A percentile compares a stretch with the other conserved stretches of the same genome.
These are phyloP conservation scores for Thermoascus crustaceus DNA, from an alignment of 2,329 filamentous ascomycete species.

Conservation along the genomic window DNA sequence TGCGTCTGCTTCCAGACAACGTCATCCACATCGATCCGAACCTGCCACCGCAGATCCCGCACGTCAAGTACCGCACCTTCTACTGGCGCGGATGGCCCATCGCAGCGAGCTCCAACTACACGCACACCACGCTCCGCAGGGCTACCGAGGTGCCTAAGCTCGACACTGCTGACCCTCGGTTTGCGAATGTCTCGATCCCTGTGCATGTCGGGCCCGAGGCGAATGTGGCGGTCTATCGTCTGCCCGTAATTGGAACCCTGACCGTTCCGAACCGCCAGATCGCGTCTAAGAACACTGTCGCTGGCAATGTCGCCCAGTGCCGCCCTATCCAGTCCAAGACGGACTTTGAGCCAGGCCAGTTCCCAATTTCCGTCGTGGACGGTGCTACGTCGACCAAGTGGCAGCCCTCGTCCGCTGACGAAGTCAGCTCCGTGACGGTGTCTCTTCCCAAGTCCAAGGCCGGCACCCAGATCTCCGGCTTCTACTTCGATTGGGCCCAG, in stretches of 20 bases:
- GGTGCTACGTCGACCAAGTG: constrained; percentile 59
- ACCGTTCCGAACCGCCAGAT: constrained; percentile 52
- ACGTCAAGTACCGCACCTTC: constrained; percentile 54
- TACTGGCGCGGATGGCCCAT: constrained; percentile 61
- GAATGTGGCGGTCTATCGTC: constrained; percentile 36
- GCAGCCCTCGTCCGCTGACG: constrained; percentile 50
- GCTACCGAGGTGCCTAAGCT: constrained; percentile 37
- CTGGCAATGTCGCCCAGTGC: constrained; percentile 59
- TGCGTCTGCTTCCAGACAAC: constrained; percentile 51
- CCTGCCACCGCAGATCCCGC: constrained; percentile 56
- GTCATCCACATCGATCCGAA: constrained; percentile 56
- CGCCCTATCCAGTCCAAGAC: constrained; percentile 43
- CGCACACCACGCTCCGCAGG: constrained; percentile 55
- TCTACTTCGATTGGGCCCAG: constrained; percentile 55
- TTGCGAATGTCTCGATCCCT: constrained; percentile 47
- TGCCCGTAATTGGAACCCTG: constrained; percentile 45
- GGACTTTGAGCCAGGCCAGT: constrained; percentile 54
- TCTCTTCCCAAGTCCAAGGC: constrained; percentile 38
- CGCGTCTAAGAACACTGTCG: constrained; percentile 45
- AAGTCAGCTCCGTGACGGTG: constrained; percentile 49
- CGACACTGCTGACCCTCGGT: constrained; percentile 47
- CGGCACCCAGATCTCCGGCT: constrained; percentile 28
- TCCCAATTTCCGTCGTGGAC: constrained; percentile 59
- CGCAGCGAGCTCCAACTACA: constrained; percentile 52
- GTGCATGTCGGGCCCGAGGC: constrained; percentile 46